Evolutionary conservation across 1,284 basidiomycete genomes (phyloP), one percentile per base, ranked within the genome.

Genomic region (Tilletia indica): DNA sequence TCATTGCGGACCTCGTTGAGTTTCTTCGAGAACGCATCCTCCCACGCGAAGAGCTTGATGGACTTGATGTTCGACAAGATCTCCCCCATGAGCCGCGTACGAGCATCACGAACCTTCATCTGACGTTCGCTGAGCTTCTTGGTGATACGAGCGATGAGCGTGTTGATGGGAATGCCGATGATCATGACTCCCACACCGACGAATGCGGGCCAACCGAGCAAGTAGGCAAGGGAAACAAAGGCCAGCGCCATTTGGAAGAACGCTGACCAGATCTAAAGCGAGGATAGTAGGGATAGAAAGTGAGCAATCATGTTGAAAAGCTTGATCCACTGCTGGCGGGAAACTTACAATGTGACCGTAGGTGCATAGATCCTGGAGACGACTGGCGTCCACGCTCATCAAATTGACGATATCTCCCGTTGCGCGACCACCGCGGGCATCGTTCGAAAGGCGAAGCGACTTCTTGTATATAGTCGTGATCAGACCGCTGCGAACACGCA

Each of bases 321-420:
- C 56, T 34, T 58, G 56, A 34, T 8, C 42, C 9, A 45, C 14
- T 45, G 90, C 90, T 31, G 25, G 3, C 90, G 90, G 2, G 90
- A 91, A 16, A 63, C 61, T 64, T n/a, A 64, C 61, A 9, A 39
- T 39, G 71, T 92, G 86, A 3, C 88, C 86, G 80, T 93, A 94
- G 1, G 92, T 90, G 82, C 91, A 92, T 49, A 95, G 87, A 81
- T 97, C 94, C 78, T 94, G 93, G 67, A 98, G 87, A 42, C 93
- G 88, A 19, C 90, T 91, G 0, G 93, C 90, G 69, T 86, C 85
- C 42, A 96, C 92, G 12, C 90, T 91, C 91, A 96, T 95, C 38
- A 97, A 85, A 82, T 97, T 97, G 77, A 97, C 93, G 68, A 97
- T 94, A 81, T 97, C 94, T 3, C 95, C 95, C n/a, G 92, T 90